phyloP scores from a whole-genome alignment of 139 green algal species.

The Parachlorella kessleri region DNA sequence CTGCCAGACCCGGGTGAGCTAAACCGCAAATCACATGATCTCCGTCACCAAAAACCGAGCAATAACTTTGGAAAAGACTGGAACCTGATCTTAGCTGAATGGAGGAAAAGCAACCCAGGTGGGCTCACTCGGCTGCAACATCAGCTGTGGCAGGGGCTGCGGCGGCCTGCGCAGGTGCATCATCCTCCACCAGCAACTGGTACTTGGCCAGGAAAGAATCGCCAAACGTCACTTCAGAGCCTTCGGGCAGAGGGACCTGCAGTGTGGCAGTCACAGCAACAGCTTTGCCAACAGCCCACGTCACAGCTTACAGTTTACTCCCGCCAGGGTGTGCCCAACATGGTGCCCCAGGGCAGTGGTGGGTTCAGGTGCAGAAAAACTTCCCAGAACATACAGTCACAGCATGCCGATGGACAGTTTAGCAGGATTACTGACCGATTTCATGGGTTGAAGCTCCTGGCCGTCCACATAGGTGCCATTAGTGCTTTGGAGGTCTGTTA shows the following conservation, averaged over 20 bases:
- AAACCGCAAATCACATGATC: too few relatives aligned
- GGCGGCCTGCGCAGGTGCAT: background rate
- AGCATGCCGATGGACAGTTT: too few relatives aligned
- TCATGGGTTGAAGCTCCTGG: constrained; percentile 50
- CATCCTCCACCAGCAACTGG: background rate
- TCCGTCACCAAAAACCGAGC: too few relatives aligned
- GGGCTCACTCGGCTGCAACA: background rate
- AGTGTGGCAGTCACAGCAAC: too few relatives aligned
- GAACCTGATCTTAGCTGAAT: too few relatives aligned
- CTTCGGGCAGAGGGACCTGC: constrained; percentile 25
- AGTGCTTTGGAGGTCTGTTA: constrained; percentile 65
- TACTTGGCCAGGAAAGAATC: constrained; percentile 30
- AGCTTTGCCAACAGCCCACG: too few relatives aligned
- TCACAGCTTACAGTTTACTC: too few relatives aligned
- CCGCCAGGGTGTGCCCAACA: too few relatives aligned
- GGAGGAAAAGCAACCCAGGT: too few relatives aligned
- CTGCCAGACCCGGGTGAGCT: too few relatives aligned
- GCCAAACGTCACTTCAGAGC: constrained; percentile 50
- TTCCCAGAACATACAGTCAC: too few relatives aligned
- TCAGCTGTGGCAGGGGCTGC: background rate
- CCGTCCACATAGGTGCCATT: constrained; percentile 72
- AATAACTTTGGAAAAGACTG: too few relatives aligned
- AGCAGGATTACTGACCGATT: constrained; percentile 32
- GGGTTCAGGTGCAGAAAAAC: background rate
- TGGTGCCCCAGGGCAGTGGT: background rate